Evolutionary conservation across 225 moss, liverwort and hornwort genomes (phyloP), one percentile per base, ranked within the genome.

Genomic region (Marchantia paleacea): DNA sequence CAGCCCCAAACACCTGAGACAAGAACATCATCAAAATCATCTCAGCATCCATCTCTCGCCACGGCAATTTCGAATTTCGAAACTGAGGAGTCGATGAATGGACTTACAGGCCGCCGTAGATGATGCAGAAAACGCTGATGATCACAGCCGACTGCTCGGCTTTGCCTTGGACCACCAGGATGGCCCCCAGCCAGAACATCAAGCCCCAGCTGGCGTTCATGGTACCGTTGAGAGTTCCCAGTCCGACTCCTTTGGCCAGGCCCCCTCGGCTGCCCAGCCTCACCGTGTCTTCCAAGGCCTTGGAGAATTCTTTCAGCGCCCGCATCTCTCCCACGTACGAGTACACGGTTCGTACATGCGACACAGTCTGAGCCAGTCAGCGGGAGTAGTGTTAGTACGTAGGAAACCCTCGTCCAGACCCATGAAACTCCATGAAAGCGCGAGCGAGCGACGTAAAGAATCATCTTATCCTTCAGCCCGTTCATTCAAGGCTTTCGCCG

Each of bases 291-390:
- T 75, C 11, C 52, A 81, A 25, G 15, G 75, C 55, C 25, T 76
- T 39, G 24, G 58, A 29, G 10, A 55, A 76, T 10, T 24, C 26
- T 1, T 29, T 74, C 25, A 49, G 16, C 13, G 75, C 74, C 54
- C 75, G 50, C 11, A 22, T 66, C 75, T 81, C 75, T 28, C 75
- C 81, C 25, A 81, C 66, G 52, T 63, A 81, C 10, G 81, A 81
- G 39, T 74, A 75, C 10, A 81, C 81, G 10, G 81, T 81, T 28
- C 75, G 81, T 8, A 81, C 61, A 19, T 81, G 75, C 3, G 75
- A 75, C n/a, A 81, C 8, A 48, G 55, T 58, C 81, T 81, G 68
- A 18, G n/a, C n/a, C n/a, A n/a, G n/a, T n/a, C n/a, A n/a, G n/a
- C 52, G 12, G 12, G 18, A n/a, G 49, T 10, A 14, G 28, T 28